Conservation (phyloP, 495 filamentous ascomycete genomes). For the Pyrenula massariospora region DNA sequence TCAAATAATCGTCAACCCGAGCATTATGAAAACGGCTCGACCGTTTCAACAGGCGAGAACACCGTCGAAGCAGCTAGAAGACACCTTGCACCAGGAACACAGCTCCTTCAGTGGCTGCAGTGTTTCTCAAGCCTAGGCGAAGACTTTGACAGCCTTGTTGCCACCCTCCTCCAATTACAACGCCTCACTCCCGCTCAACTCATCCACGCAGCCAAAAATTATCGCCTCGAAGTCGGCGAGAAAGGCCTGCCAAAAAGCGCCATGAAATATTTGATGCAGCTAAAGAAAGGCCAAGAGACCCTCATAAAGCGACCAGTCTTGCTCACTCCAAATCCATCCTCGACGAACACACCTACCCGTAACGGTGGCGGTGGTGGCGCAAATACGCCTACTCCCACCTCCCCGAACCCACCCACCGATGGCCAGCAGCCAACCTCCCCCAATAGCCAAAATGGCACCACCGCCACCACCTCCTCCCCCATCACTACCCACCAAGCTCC, state of each 20-base stretch:
- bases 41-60: slow-evolving; percentile 72
- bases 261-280: slow-evolving; percentile 69
- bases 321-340: neutral
- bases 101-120: slow-evolving; percentile 94
- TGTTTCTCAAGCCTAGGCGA: slow-evolving; percentile 95
- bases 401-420: neutral
- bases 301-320: neutral
- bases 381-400: neutral
- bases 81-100: slow-evolving; percentile 83
- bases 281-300: slow-evolving; percentile 52
- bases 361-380: neutral
- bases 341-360: neutral
- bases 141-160: slow-evolving; percentile 74
- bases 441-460: neutral
- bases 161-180: slow-evolving; percentile 80
- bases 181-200: slow-evolving; percentile 76
- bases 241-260: slow-evolving; percentile 77
- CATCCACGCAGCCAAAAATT: slow-evolving; percentile 86
- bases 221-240: slow-evolving; percentile 90
- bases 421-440: slow-evolving; percentile 13
- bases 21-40: slow-evolving; percentile 89
- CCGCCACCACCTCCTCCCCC: slow-evolving; percentile 1
- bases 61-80: slow-evolving; percentile 70
- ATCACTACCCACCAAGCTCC: slow-evolving; percentile 26
- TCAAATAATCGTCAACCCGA: slow-evolving; percentile 88